Evolutionary conservation across 805 yeast genomes (phyloP).

Genomic region (Maudiozyma turicensis): DNA sequence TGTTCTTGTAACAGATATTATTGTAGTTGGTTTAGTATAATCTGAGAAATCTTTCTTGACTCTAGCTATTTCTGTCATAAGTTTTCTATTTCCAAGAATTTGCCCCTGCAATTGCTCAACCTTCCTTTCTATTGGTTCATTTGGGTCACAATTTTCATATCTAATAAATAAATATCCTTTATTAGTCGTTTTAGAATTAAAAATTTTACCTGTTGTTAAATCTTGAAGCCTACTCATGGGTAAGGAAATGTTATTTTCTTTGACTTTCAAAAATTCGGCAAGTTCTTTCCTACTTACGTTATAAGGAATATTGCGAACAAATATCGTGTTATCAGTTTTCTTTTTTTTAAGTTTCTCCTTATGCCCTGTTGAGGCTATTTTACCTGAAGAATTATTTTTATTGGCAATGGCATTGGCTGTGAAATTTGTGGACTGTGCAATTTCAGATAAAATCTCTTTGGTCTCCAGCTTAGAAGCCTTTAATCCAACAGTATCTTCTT

Average conservation of each 20-base stretch:
- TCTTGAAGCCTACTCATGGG: conserved; percentile 35
- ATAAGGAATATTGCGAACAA: conserved; percentile 55
- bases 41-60: not conserved
- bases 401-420: too few relatives aligned
- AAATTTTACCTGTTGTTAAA: conserved; percentile 27
- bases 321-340: conserved; percentile 40
- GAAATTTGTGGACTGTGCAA: too few relatives aligned
- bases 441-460: too few relatives aligned
- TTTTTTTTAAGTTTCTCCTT: conserved; percentile 25
- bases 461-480: too few relatives aligned
- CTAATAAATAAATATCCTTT: conserved; percentile 54
- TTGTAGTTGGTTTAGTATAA: not conserved
- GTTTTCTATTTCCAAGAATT: conserved; percentile 50
- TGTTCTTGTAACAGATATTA: not conserved
- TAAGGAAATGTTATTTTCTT: conserved; percentile 38
- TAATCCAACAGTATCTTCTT: too few relatives aligned
- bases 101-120: conserved; percentile 56
- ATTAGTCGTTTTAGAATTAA: conserved; percentile 31
- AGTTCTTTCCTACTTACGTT: conserved; percentile 46
- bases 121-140: conserved; percentile 32
- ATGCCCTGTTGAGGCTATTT: conserved; percentile 17
- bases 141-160: conserved; percentile 29
- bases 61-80: conserved; percentile 36
- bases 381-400: conserved; percentile 1
- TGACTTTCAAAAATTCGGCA: conserved; percentile 40